Base-by-base conservation (phyloP, 805 yeast genomes). In the Brettanomyces naardenensis region DNA sequence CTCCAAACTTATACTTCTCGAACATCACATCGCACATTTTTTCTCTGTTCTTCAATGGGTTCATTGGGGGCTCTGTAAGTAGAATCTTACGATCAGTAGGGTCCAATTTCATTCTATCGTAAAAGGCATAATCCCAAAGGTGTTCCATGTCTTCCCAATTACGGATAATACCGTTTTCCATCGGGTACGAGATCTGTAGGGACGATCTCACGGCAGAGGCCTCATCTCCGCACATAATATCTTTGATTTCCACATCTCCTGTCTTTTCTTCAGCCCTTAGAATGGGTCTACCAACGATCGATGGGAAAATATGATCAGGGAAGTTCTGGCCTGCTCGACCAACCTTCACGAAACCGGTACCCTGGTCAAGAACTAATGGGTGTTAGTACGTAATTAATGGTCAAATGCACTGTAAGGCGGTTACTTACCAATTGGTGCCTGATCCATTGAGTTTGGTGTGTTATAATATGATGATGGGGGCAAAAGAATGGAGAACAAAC, bases 121-220 rank as follows among this genome's bases (percentile, higher is more conserved):
- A 84, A 61, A 92, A 90, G 17, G 97, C 90, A 61, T 90, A 92
- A 64, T 92, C 95, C 98, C 98, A 92, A 43, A 92, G 69, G 52
- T 89, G 89, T 53, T 87, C 95, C 97, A 92, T 92, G 59, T 92
- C 98, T 52, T 89, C 95, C 98, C 98, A 92, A 61, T 89, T 87
- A 56, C 80, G 82, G 58, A 92, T 90, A 52, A 92, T 86, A 54
- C 98, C 98, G 59, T 92, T 92, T 63, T 92, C 98, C 97, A 92
- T 89, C 10, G 98, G 98, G 55, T 92, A 92, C n/a, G 89, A 79
- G 40, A 92, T 77, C 63, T 92, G 95, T 43, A 92, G 71, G 47
- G 89, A 75, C 2, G 95, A 80, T 52, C 98, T 77, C 26, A 85
- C 95, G 20, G 83, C 83, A 47, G 85, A 75, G 35, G 98, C 98